These are phyloP conservation scores for Limonium bicolor DNA, from an alignment of 148 eudicot species.

Conservation along the genomic window DNA sequence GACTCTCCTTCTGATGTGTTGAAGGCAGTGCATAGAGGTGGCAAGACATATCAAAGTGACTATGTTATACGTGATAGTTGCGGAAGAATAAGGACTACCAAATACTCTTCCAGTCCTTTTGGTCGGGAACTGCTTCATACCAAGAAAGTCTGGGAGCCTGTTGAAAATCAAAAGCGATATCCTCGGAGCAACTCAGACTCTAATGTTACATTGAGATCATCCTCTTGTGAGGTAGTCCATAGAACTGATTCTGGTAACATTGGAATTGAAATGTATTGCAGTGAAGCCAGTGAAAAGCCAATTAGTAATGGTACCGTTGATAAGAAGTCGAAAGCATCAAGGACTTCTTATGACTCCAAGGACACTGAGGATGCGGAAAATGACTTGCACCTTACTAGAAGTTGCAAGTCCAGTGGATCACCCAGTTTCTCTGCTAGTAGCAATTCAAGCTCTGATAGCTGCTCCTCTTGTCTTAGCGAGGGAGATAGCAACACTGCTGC, in stretches of 20 bases:
- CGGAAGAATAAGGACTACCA: slow-evolving; percentile 40
- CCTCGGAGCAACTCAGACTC: slow-evolving; percentile 62
- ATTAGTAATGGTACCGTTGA: neutral
- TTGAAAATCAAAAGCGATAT: slow-evolving; percentile 58
- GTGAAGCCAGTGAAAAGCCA: slow-evolving; percentile 15
- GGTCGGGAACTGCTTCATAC: slow-evolving; percentile 30
- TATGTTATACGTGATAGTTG: slow-evolving; percentile 23
- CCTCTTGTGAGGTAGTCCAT: slow-evolving; percentile 24
- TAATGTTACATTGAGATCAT: slow-evolving; percentile 42
- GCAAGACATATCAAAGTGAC: slow-evolving; percentile 34
- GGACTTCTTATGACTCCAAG: slow-evolving; percentile 5
- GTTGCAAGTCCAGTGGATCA: slow-evolving; percentile 23
- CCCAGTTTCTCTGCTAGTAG: slow-evolving; percentile 33
- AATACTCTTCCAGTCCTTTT: slow-evolving; percentile 20
- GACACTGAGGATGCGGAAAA: slow-evolving; percentile 23
- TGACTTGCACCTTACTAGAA: slow-evolving; percentile 17
- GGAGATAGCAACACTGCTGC: slow-evolving; percentile 68
- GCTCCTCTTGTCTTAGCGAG: slow-evolving; percentile 87
- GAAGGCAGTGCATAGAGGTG: slow-evolving; percentile 39
- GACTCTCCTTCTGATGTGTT: slow-evolving; percentile 30
- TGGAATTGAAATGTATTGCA: slow-evolving; percentile 16
- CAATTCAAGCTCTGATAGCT: slow-evolving; percentile 73
- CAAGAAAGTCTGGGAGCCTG: slow-evolving; percentile 93
- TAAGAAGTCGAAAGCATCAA: neutral
- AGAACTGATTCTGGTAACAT: slow-evolving; percentile 26